Conservation (phyloP, 2,329 filamentous ascomycete species). For the Fonsecaea pedrosoi region DNA sequence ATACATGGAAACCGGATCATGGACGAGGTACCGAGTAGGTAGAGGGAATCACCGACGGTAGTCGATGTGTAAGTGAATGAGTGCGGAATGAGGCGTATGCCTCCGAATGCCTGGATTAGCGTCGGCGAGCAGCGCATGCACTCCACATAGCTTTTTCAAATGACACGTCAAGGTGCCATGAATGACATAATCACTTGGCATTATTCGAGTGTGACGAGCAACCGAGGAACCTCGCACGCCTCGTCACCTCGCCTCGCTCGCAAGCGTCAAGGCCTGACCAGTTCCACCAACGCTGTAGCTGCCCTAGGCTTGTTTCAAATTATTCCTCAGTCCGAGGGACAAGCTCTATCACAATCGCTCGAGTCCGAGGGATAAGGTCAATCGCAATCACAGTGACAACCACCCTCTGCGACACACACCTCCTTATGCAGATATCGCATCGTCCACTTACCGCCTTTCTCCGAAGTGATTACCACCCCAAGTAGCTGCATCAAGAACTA, state of each 20-base stretch:
- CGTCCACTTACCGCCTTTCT: slow-evolving; percentile 7
- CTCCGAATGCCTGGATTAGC: background rate
- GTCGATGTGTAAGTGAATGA: background rate
- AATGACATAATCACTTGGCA: background rate
- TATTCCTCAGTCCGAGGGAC: background rate
- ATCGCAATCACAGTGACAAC: slow-evolving; percentile 4
- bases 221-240: background rate
- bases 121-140: background rate
- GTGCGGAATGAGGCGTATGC: background rate
- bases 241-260: background rate
- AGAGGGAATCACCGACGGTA: background rate
- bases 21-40: background rate
- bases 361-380: background rate
- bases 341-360: too few species aligned
- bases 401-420: background rate
- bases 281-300: background rate
- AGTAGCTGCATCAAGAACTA: slow-evolving; percentile 17
- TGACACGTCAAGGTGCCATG: background rate
- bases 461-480: slow-evolving; percentile 1
- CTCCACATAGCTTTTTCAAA: background rate
- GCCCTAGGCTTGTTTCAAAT: slow-evolving; percentile 1
- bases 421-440: background rate
- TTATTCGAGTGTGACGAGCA: background rate
- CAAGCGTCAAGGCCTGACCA: background rate
- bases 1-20: background rate